Evolutionary conservation across 2,329 filamentous ascomycete species (phyloP), one percentile per base, ranked within the genome.

Genomic region (Colletotrichum caudatum): DNA sequence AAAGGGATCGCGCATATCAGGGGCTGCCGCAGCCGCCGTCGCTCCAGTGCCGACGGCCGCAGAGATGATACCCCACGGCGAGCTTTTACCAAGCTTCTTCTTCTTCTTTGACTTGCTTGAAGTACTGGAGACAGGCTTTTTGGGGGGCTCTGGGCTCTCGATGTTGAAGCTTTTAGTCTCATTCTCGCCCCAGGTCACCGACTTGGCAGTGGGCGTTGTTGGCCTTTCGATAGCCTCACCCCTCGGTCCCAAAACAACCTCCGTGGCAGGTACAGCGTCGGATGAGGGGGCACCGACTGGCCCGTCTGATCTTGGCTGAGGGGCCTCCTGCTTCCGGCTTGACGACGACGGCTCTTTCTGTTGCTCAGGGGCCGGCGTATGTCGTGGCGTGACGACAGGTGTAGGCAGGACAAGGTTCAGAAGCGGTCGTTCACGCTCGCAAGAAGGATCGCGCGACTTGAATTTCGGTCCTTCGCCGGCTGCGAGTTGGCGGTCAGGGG

Each of bases 141-240:
- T 80, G n/a, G 76, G 64, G 12, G 71, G 76, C 56, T 88, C 87
- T 8, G 90, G 87, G 63, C 86, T 91, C 70, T 89, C 88, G 14
- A 88, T 84, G 60, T 91, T 88, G 72, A 89, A 92, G 71, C 89
- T 87, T 77, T 91, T 89, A 5, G 87, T 91, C 76, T 90, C 85
- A 73, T 91, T 90, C 71, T 90, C 83, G 14, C 89, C 90, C 90
- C 89, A 92, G 16, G 85, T 90, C 5, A 92, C 90, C 53, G 82
- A 85, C 75, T 91, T 91, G 12, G 87, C 83, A 9, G 81, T 81
- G 8, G 87, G 83, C 8, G 82, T 81, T 41, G 84, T 82, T 33
- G 82, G 79, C 63, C 80, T 80, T 68, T 83, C 79, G 14, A 84
- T 77, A 46, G 83, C 77, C 63, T 88, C 84, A 14, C 82, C 83